Base-by-base conservation (phyloP, 805 yeast species). In the Candida morakotiae region DNA sequence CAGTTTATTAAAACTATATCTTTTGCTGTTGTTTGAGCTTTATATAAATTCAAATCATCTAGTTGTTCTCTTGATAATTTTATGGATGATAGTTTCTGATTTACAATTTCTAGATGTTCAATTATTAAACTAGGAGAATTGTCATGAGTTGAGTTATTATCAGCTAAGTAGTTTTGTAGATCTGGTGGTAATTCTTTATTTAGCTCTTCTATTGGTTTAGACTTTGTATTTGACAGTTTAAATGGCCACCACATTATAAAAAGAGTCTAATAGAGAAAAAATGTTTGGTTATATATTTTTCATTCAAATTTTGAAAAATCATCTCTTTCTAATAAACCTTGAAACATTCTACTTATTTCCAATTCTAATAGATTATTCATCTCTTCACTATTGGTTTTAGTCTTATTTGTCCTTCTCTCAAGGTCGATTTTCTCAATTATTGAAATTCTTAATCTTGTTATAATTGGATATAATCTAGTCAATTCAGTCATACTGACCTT, bases 301-400 rank as follows among this genome's bases (percentile, higher is more conserved):
- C 9, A 21, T 21, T 21, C 9, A 13, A 27, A 27, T 7, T 27
- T 28, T 28, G 31, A 14, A 18, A 9, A 28, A 21, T 9, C 28
- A 16, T 32, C 35, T 37, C 70, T 42, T 19, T 64, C 71, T 13
- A 64, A 46, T 9, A 63, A 41, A 0, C 72, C 72, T 44, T 67
- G 69, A 37, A 67, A 64, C 2, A 67, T 37, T 16, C 62, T 48
- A 15, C 69, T 60, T 9, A 62, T 49, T 44, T 66, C 71, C 13
- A 59, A 51, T 25, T 67, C 71, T 19, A 62, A 39, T 1, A 53
- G 28, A 34, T 57, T 51, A 31, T 45, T 25, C 17, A 47, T 28
- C 31, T 28, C 16, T 9, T 27, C 19, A 15, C 15, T 15, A 4
- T n/a, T 4, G n/a, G 27, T 16, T 14, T 25, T 24, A 31, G 25